Base-by-base conservation (phyloP, 2,329 filamentous ascomycete genomes). In the Cytospora schulzeri region DNA sequence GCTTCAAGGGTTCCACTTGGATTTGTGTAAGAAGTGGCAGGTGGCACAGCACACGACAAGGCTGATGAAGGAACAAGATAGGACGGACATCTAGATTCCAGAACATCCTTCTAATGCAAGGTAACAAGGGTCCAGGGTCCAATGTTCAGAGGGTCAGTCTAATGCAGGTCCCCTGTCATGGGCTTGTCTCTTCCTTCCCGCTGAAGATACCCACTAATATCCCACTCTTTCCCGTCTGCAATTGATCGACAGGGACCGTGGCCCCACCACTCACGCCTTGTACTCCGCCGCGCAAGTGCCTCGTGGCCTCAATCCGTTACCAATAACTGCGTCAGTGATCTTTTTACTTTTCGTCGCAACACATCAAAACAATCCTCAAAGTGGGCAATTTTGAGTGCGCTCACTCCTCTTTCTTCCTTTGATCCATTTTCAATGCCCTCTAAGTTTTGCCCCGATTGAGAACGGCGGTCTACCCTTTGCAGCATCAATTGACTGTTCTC, bases 241-340 rank as follows among this genome's bases (percentile, higher is more conserved):
- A 7, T 5, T 41, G 45, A 48, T 48, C 45, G 45, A 48, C 45
- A 48, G 45, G 45, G 45, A 48, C 45, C 11, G 45, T 12, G 22
- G 14, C 45, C 45, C 45, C 45, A 48, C 45, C n/a, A 45, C 17
- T 6, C 11, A 24, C n/a, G 45, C 41, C 41, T 48, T 24, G 45
- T 48, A 48, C 52, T 29, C 60, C 38, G 52, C 35, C 52, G 19
- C 38, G 52, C 60, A 62, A 57, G 53, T 62, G 60, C 38, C 60
- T 62, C 60, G 60, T 62, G 60, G 60, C 60, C 60, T 62, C 60
- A 56, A 56, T 53, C 35, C 38, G 59, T 45, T 29, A 45, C 38
- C 28, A 35, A 33, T 28, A 50, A 62, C 52, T n/a, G 50, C 52
- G 29, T 17, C 52, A 26, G 2, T 17, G 24, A 54, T 19, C n/a